These are phyloP conservation scores for Fusarium nelsonii DNA, from an alignment of 2,329 filamentous ascomycete species.

Conservation along the genomic window DNA sequence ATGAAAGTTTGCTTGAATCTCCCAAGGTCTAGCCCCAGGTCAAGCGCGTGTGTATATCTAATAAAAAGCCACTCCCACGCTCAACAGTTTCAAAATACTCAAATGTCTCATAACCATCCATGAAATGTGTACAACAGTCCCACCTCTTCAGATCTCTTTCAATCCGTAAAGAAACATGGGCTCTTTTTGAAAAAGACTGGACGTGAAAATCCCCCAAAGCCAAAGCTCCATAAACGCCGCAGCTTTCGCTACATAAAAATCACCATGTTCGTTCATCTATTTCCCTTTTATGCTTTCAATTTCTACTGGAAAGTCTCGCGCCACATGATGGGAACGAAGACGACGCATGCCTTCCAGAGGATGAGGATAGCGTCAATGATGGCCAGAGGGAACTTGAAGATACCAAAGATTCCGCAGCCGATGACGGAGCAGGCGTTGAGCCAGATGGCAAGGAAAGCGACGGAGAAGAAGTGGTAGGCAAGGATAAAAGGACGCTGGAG, in stretches of 20 bases:
- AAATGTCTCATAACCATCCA: conserved; percentile 42
- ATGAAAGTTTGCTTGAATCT: conserved; percentile 14
- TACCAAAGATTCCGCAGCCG: conserved; percentile 53
- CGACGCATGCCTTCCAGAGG: conserved; percentile 82
- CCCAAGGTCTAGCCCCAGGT: conserved; percentile 7
- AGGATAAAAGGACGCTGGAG: conserved; percentile 82
- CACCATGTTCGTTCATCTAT: conserved; percentile 1
- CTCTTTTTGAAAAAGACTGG: conserved; percentile 23
- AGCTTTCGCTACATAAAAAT: conserved; percentile 31
- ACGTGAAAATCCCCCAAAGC: conserved; percentile 32
- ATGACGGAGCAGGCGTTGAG: conserved; percentile 59
- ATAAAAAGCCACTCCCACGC: conserved; percentile 32
- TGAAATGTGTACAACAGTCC: conserved; percentile 13
- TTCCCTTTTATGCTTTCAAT: background rate
- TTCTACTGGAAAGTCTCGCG: conserved; percentile 64
- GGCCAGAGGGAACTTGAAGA: conserved; percentile 67
- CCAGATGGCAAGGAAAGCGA: conserved; percentile 91
- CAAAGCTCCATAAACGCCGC: conserved; percentile 43
- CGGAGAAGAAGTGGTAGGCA: conserved; percentile 93
- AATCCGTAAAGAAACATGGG: conserved; percentile 7
- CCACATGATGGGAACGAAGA: conserved; percentile 86
- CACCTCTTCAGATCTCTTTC: background rate
- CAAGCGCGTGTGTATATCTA: conserved; percentile 23
- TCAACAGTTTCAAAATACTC: conserved; percentile 34
- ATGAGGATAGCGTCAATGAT: conserved; percentile 75